These are phyloP conservation scores for Fraxinus xanthoxyloides DNA, from an alignment of 305 asterid genomes.

Conservation along the genomic window DNA sequence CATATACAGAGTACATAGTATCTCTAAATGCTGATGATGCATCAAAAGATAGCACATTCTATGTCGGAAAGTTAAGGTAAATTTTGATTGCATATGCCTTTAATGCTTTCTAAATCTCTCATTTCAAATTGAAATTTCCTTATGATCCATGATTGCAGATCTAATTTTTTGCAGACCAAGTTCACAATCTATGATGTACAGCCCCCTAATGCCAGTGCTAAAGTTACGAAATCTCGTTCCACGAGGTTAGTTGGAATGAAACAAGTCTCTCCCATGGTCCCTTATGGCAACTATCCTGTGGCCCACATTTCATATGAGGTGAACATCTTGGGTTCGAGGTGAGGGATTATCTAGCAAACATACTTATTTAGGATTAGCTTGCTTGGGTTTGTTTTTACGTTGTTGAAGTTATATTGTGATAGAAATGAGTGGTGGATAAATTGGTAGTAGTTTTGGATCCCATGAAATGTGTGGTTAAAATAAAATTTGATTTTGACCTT, in stretches of 20 bases:
- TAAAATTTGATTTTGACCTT: background rate
- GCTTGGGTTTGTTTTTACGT: background rate
- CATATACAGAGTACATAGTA: constrained; percentile 74
- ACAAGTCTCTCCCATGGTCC: constrained; percentile 81
- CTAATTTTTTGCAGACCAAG: constrained; percentile 92
- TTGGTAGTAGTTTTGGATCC: background rate
- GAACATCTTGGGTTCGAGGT: constrained; percentile 92
- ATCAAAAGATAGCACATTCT: constrained; percentile 66
- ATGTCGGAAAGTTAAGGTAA: constrained; percentile 80
- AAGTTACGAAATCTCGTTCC: constrained; percentile 63
- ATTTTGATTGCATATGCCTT: constrained; percentile 2
- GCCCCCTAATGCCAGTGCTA: constrained; percentile 67
- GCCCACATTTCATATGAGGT: constrained; percentile 84
- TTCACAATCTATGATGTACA: constrained; percentile 86
- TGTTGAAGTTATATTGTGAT: background rate
- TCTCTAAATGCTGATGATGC: constrained; percentile 69
- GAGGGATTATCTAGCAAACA: constrained; percentile 12
- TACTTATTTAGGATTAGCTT: background rate
- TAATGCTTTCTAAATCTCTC: background rate
- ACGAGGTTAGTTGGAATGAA: constrained; percentile 63
- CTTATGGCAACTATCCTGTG: constrained; percentile 77
- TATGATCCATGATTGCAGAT: constrained; percentile 44
- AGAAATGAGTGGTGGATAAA: background rate
- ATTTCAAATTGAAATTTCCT: constrained; percentile 6
- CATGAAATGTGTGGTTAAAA: background rate